phyloP scores from a whole-genome alignment of 768 basidiomycete species.

The Phylloporus arenicola region DNA sequence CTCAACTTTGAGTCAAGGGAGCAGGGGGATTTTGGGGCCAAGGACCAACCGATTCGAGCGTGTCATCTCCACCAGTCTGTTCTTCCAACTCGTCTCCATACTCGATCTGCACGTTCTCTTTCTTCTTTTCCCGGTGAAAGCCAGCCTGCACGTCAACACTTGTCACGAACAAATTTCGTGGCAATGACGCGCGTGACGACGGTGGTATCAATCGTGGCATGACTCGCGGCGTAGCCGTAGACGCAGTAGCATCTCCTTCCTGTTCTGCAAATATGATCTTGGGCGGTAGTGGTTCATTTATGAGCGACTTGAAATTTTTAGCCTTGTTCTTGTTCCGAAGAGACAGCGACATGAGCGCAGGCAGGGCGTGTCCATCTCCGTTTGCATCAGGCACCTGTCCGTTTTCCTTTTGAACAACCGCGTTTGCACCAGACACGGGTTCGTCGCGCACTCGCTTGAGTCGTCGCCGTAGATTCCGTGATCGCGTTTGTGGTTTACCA shows the following conservation, averaged over 20 bases:
- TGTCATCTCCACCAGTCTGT: not conserved
- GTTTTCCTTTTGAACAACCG: conserved; percentile 15
- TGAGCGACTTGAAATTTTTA: conserved; percentile 51
- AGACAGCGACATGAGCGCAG: too few relatives aligned
- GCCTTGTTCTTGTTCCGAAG: conserved; percentile 73
- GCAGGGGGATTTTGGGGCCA: too few relatives aligned
- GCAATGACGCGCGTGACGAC: too few relatives aligned
- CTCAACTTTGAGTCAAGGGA: too few relatives aligned
- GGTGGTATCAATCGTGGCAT: too few relatives aligned
- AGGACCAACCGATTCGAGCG: conserved; percentile 4
- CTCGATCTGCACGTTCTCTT: too few relatives aligned
- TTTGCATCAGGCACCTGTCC: conserved; percentile 2
- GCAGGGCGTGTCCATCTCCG: conserved; percentile 9
- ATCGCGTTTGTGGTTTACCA: conserved; percentile 53
- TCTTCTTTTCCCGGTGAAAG: too few relatives aligned
- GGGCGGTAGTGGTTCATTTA: conserved; percentile 28
- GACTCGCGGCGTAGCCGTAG: not conserved
- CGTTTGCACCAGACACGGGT: conserved; percentile 39
- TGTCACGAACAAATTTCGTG: too few relatives aligned
- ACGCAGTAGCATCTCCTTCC: conserved; percentile 2
- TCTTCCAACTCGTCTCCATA: too few relatives aligned
- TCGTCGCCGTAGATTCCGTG: conserved; percentile 54
- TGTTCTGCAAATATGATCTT: conserved; percentile 51
- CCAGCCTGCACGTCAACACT: too few relatives aligned
- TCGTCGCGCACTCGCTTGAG: conserved; percentile 35